Conservation (phyloP, 179 eudicot species). For the Carnegiea gigantea region DNA sequence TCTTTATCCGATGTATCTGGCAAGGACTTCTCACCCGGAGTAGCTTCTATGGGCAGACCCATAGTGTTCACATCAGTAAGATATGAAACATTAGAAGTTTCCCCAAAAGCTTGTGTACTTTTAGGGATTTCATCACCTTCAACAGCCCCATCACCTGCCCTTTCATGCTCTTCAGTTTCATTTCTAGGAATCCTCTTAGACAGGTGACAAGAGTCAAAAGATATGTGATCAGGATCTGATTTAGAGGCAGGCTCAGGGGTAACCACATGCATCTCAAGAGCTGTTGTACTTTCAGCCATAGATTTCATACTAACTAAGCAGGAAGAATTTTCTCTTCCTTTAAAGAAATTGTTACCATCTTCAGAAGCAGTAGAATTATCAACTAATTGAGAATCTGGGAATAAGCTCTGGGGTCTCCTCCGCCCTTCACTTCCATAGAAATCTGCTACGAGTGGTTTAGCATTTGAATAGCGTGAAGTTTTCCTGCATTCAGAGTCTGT, state of each 20-base stretch:
- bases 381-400: too few species aligned
- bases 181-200: conserved; percentile 31
- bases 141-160: background rate
- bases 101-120: conserved; percentile 21
- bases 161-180: conserved; percentile 29
- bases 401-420: conserved; percentile 22
- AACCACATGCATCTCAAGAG: conserved; percentile 27
- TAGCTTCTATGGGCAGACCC: conserved; percentile 20
- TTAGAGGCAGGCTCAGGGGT: conserved; percentile 29
- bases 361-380: too few species aligned
- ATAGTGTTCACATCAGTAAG: conserved; percentile 24
- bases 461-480: conserved; percentile 26
- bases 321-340: too few species aligned
- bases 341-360: too few species aligned
- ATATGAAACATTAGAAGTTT: conserved; percentile 33
- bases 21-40: conserved; percentile 26
- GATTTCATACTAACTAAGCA: too few species aligned
- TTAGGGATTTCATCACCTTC: conserved; percentile 17
- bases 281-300: too few species aligned
- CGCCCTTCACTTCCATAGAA: conserved; percentile 56
- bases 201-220: conserved; percentile 27
- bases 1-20: conserved; percentile 20
- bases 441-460: conserved; percentile 31
- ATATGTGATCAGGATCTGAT: conserved; percentile 30
- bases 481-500: conserved; percentile 59